These are phyloP conservation scores for Bromus sterilis DNA, from an alignment of 176 grass and related monocot species.

Conservation along the genomic window DNA sequence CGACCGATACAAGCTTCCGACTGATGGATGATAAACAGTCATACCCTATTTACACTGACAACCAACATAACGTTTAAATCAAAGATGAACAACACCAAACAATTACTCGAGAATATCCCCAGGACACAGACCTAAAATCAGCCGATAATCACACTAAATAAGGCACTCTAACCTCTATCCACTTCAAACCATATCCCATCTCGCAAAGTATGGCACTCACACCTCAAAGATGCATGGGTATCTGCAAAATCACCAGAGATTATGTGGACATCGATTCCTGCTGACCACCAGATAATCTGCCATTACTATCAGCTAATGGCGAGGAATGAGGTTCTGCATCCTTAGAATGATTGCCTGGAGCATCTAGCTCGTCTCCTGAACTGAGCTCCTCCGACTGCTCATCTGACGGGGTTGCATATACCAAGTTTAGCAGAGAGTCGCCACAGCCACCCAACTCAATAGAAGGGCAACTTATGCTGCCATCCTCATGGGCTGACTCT, in stretches of 20 bases:
- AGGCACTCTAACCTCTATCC: conserved; percentile 26
- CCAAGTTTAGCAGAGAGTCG: conserved; percentile 53
- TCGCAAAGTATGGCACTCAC: background rate
- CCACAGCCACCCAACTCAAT: conserved; percentile 83
- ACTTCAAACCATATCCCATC: background rate
- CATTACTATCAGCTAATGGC: conserved; percentile 48
- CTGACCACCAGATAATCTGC: conserved; percentile 33
- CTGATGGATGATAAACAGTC: background rate
- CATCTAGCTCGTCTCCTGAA: conserved; percentile 41
- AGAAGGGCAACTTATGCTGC: conserved; percentile 70
- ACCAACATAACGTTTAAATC: conserved; percentile 16
- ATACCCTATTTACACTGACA: conserved; percentile 35
- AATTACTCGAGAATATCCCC: conserved; percentile 28
- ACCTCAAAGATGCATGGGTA: conserved; percentile 20
- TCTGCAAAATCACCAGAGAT: background rate
- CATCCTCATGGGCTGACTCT: conserved; percentile 48
- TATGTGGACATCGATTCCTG: conserved; percentile 44
- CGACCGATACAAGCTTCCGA: background rate
- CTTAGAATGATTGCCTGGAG: conserved; percentile 44
- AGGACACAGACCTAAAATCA: conserved; percentile 45
- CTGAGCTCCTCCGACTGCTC: conserved; percentile 45
- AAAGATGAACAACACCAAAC: conserved; percentile 15
- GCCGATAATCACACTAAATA: conserved; percentile 30
- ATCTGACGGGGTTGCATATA: conserved; percentile 38
- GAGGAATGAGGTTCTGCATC: conserved; percentile 27